phyloP scores from a whole-genome alignment of 257 asterid genomes.

The Solanum medicagineum region DNA sequence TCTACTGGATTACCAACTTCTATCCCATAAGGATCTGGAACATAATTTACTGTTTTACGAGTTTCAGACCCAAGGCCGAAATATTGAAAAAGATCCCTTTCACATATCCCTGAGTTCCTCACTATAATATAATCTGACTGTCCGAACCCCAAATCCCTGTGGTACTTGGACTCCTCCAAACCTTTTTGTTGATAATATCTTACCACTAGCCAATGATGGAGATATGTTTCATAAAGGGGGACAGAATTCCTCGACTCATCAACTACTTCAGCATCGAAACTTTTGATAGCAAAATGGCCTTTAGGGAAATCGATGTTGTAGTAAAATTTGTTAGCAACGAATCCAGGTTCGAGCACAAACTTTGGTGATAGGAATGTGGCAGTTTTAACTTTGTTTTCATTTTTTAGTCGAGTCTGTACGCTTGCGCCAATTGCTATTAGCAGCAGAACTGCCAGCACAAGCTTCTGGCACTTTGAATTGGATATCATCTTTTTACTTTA shows the following conservation, averaged over 20 bases:
- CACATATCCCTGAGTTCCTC: slow-evolving; percentile 52
- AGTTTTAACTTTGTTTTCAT: slow-evolving; percentile 26
- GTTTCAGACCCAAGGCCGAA: slow-evolving; percentile 95
- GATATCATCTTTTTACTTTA: slow-evolving; percentile 8
- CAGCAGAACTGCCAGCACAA: slow-evolving; percentile 15
- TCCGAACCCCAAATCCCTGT: neutral
- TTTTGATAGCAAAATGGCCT: slow-evolving; percentile 66
- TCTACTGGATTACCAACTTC: slow-evolving; percentile 47
- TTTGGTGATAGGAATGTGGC: slow-evolving; percentile 46
- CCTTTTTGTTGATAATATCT: slow-evolving; percentile 37
- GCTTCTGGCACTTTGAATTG: slow-evolving; percentile 1
- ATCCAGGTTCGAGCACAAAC: slow-evolving; percentile 49
- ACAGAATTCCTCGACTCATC: slow-evolving; percentile 50
- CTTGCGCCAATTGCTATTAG: neutral
- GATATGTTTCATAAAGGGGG: slow-evolving; percentile 65
- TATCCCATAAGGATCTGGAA: slow-evolving; percentile 77
- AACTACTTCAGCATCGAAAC: slow-evolving; percentile 48
- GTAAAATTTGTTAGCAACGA: slow-evolving; percentile 38
- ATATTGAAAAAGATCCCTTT: slow-evolving; percentile 34
- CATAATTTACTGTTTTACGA: slow-evolving; percentile 35
- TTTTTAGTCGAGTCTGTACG: slow-evolving; percentile 12
- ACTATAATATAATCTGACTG: slow-evolving; percentile 16
- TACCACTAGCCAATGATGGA: slow-evolving; percentile 60
- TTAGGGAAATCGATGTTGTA: slow-evolving; percentile 43
- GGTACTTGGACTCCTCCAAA: neutral